These are phyloP conservation scores for Prorocentrum cordatum DNA, from an alignment of 169 alveolate genomes.

Conservation along the genomic window DNA sequence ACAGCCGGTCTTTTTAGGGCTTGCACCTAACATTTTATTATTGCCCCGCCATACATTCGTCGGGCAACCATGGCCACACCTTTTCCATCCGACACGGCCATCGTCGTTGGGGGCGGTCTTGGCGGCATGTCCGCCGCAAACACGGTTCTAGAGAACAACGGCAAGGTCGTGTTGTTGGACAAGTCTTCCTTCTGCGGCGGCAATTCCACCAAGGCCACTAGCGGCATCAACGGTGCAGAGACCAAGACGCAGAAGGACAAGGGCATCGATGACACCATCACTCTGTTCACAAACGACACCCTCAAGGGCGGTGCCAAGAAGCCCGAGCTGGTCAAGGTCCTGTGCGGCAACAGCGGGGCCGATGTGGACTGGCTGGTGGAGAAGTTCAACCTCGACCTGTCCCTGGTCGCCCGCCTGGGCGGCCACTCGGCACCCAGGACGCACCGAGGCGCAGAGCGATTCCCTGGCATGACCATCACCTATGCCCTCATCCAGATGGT, in stretches of 20 bases:
- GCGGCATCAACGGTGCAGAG: constrained; percentile 73
- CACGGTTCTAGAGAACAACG: constrained; percentile 70
- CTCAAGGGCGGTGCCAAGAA: constrained; percentile 73
- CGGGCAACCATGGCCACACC: constrained; percentile 27
- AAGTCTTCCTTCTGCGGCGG: constrained; percentile 72
- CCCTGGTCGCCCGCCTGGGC: constrained; percentile 74
- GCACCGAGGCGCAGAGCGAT: constrained; percentile 73
- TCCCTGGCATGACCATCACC: constrained; percentile 72
- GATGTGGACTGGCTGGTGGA: constrained; percentile 73
- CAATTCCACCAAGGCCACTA: constrained; percentile 72
- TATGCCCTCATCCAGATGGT: constrained; percentile 70
- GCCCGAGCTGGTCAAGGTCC: constrained; percentile 71
- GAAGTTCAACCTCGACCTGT: constrained; percentile 70
- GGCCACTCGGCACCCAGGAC: constrained; percentile 77
- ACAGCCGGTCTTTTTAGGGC: too few relatives aligned
- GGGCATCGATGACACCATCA: constrained; percentile 72
- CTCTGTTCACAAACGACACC: constrained; percentile 71
- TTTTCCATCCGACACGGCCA: constrained; percentile 38
- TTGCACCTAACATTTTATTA: too few relatives aligned
- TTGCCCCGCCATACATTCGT: too few relatives aligned
- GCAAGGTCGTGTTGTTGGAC: constrained; percentile 73
- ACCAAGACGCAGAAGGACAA: constrained; percentile 71
- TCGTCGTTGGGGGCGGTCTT: constrained; percentile 71
- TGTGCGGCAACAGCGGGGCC: neutral
- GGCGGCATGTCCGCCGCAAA: constrained; percentile 73